Conservation (phyloP, 2,329 filamentous ascomycete genomes). For the Aspergillus texensis region DNA sequence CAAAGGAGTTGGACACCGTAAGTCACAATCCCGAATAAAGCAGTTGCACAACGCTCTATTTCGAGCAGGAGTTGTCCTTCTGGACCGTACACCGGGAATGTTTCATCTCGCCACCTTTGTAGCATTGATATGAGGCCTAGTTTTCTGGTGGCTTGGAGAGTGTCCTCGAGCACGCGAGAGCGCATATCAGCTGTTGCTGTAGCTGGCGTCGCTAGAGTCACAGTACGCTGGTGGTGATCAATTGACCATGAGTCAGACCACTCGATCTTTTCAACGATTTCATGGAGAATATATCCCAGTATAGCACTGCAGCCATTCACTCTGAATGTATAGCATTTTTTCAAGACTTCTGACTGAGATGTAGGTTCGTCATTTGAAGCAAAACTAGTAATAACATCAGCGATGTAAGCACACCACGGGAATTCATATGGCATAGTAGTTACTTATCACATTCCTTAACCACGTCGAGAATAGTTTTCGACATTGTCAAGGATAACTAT, state of each 20-base stretch:
- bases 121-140: not conserved
- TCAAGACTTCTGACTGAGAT: not conserved
- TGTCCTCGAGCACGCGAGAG: not conserved
- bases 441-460: no score
- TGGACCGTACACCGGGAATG: constrained; percentile 45
- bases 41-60: constrained; percentile 46
- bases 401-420: no score
- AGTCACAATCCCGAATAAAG: constrained; percentile 47
- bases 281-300: not conserved
- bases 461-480: no score
- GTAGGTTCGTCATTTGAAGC: not conserved
- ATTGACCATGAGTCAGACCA: not conserved
- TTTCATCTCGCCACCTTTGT: constrained; percentile 41
- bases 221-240: not conserved
- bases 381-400: no score
- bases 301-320: not conserved
- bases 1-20: constrained; percentile 48
- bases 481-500: no score
- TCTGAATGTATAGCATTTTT: not conserved
- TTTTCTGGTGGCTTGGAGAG: not conserved
- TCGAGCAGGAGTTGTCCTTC: constrained; percentile 44
- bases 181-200: not conserved
- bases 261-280: not conserved
- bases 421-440: no score
- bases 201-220: not conserved